Evolutionary conservation across 2,329 filamentous ascomycete genomes (phyloP).

Genomic region (Blastomyces percursus): DNA sequence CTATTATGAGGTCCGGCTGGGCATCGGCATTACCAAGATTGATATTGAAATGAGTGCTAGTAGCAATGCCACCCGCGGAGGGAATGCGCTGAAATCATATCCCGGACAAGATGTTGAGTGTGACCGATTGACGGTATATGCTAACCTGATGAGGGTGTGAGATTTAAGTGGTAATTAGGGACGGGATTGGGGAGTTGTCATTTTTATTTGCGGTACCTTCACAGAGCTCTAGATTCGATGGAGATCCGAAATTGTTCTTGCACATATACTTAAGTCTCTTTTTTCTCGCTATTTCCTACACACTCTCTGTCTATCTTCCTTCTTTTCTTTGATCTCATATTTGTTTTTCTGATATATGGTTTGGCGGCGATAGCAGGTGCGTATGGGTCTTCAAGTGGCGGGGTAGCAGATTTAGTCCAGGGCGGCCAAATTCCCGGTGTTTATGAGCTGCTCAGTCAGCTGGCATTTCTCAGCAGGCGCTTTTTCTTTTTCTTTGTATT

Average conservation of each 20-base stretch:
- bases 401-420: background rate
- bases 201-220: background rate
- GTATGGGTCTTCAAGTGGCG: background rate
- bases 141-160: conserved; percentile 52
- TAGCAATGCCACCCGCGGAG: conserved; percentile 44
- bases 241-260: background rate
- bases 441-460: background rate
- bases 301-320: background rate
- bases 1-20: conserved; percentile 64
- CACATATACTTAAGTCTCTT: background rate
- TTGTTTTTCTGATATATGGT: background rate
- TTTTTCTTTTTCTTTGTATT: background rate
- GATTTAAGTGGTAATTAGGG: conserved; percentile 3
- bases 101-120: conserved; percentile 15
- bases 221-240: background rate
- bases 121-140: conserved; percentile 66
- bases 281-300: background rate
- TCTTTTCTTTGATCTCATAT: background rate
- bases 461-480: background rate
- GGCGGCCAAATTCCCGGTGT: background rate
- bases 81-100: background rate
- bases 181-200: background rate
- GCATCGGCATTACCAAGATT: conserved; percentile 63
- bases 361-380: conserved; percentile 3
- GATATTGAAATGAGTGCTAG: conserved; percentile 63